phyloP scores from a whole-genome alignment of 2,329 filamentous ascomycete genomes.

The Fusarium beomiforme region DNA sequence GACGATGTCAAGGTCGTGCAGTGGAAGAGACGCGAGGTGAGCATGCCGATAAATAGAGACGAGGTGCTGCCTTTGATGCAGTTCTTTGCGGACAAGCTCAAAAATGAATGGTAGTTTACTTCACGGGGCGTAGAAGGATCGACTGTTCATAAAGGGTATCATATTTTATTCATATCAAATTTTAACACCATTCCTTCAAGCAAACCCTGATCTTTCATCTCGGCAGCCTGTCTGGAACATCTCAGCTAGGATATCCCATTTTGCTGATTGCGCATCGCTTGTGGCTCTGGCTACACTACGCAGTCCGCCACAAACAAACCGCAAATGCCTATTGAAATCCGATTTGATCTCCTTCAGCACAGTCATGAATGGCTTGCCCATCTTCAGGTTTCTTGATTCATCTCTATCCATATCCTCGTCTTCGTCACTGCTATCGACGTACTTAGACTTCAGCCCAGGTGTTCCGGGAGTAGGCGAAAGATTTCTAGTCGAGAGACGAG shows the following conservation, averaged over 20 bases:
- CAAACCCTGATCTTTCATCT: constrained; percentile 32
- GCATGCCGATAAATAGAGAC: constrained; percentile 83
- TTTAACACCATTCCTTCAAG: constrained; percentile 11
- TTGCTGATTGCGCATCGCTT: constrained; percentile 65
- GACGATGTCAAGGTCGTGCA: constrained; percentile 72
- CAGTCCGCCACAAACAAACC: constrained; percentile 78
- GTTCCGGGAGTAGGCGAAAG: constrained; percentile 30
- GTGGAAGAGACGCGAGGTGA: constrained; percentile 77
- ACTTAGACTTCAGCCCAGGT: constrained; percentile 35
- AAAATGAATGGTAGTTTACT: constrained; percentile 25
- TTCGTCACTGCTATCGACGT: constrained; percentile 39
- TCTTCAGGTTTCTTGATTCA: not conserved
- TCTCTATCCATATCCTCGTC: constrained; percentile 44
- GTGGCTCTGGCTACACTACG: constrained; percentile 79
- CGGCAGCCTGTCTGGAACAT: constrained; percentile 69
- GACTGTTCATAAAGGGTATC: constrained; percentile 36
- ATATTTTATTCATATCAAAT: constrained; percentile 30
- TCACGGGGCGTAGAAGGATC: not conserved
- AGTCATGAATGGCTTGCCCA: constrained; percentile 58
- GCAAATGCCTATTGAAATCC: constrained; percentile 72
- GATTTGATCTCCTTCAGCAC: constrained; percentile 65
- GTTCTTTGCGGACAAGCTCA: constrained; percentile 75
- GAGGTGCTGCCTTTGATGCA: constrained; percentile 94
- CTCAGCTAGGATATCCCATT: constrained; percentile 86
- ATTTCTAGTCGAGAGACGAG: constrained; percentile 36